Percentiles rank a stretch among this genome's conserved stretches.
These are phyloP conservation scores for Carex kokanica DNA, from an alignment of 176 grass and related monocot species.

Conservation along the genomic window DNA sequence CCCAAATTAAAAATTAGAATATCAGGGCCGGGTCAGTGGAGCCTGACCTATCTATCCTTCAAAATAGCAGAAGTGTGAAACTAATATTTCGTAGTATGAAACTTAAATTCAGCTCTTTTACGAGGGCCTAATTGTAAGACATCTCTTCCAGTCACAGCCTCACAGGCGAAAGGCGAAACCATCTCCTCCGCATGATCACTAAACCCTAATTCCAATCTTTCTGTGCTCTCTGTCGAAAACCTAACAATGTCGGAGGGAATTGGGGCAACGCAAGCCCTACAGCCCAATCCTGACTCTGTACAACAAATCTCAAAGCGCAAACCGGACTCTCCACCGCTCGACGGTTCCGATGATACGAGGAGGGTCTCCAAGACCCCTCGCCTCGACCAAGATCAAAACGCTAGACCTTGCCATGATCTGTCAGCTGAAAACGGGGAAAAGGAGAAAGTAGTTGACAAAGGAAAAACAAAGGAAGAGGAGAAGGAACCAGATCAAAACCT, in stretches of 20 bases:
- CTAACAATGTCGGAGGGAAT: conserved; percentile 7
- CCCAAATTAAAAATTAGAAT: not conserved
- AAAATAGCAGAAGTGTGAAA: not conserved
- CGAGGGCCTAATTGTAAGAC: not conserved
- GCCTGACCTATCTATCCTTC: not conserved
- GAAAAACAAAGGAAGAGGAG: not conserved
- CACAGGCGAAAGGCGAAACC: conserved; percentile 24
- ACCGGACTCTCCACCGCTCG: conserved; percentile 18
- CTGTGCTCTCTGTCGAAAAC: not conserved
- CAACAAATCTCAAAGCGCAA: conserved; percentile 29
- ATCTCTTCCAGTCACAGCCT: not conserved
- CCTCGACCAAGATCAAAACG: conserved; percentile 69
- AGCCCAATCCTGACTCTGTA: conserved; percentile 20
- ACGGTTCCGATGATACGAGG: conserved; percentile 8
- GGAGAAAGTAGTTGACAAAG: not conserved
- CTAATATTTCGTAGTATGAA: too few species aligned
- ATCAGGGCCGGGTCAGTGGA: not conserved
- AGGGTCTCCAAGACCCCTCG: conserved; percentile 8
- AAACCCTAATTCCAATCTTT: not conserved
- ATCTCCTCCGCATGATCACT: conserved; percentile 14
- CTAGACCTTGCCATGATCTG: conserved; percentile 65
- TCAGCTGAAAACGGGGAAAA: conserved; percentile 22
- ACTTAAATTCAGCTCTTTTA: not conserved
- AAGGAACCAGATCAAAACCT: not conserved
- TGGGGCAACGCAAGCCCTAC: conserved; percentile 4